A percentile compares a stretch with the other conserved stretches of the same genome.
Conservation (phyloP, 257 asterid genomes). For the Plantago major region DNA sequence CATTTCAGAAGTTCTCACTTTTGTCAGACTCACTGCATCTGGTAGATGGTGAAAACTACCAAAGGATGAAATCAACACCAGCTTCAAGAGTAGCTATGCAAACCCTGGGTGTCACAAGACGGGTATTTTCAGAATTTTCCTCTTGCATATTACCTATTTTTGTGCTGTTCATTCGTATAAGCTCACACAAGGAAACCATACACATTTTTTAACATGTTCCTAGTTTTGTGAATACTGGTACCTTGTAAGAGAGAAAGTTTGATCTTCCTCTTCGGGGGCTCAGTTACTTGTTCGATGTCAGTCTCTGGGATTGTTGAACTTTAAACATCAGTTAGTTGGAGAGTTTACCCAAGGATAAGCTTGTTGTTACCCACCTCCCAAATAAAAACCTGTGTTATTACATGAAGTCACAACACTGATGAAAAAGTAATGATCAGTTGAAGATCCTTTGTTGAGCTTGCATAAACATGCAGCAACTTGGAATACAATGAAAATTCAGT, state of each 20-base stretch:
- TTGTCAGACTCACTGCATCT: conserved; percentile 14
- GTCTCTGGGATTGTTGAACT: not conserved
- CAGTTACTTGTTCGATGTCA: not conserved
- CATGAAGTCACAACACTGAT: not conserved
- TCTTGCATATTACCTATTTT: conserved; percentile 13
- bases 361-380: too few relatives aligned
- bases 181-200: not conserved
- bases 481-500: not conserved
- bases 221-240: conserved; percentile 3
- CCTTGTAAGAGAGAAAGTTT: not conserved
- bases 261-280: not conserved
- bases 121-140: conserved; percentile 42
- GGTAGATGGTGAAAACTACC: conserved; percentile 46
- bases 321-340: too few relatives aligned
- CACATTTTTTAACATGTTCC: not conserved
- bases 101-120: conserved; percentile 57
- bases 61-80: conserved; percentile 45
- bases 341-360: too few relatives aligned
- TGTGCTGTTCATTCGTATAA: not conserved
- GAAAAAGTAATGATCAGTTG: not conserved
- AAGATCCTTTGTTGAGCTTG: not conserved
- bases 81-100: conserved; percentile 69
- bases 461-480: not conserved
- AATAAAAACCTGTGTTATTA: too few relatives aligned
- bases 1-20: conserved; percentile 6